phyloP scores from a whole-genome alignment of 2,329 filamentous ascomycete genomes.

The Clarireedia hainanense region DNA sequence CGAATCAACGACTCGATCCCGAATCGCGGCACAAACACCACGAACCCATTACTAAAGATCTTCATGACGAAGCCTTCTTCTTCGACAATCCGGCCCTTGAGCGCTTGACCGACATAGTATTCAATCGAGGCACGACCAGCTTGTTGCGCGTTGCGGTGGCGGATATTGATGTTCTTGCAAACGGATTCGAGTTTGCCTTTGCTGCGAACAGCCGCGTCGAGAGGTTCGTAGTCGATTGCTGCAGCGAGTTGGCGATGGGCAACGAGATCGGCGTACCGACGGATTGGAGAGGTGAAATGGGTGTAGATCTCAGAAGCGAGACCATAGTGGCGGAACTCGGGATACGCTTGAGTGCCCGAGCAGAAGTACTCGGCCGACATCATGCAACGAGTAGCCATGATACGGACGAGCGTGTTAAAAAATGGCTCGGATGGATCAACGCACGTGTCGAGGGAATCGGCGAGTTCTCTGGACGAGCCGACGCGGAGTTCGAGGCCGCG shows the following conservation, averaged over 20 bases:
- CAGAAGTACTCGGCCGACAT: constrained; percentile 98
- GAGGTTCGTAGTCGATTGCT: constrained; percentile 83
- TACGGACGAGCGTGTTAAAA: constrained; percentile 96
- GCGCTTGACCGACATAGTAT: constrained; percentile 95
- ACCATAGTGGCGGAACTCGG: constrained; percentile 95
- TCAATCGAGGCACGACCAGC: constrained; percentile 90
- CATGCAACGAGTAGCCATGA: constrained; percentile 98
- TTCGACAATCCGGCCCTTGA: constrained; percentile 67
- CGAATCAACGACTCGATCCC: constrained; percentile 91
- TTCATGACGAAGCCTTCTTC: constrained; percentile 96
- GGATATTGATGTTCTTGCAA: constrained; percentile 96
- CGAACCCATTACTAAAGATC: constrained; percentile 94
- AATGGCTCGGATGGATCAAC: constrained; percentile 76
- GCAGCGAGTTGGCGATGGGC: constrained; percentile 92
- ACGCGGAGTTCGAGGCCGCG: constrained; percentile 70
- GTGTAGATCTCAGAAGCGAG: constrained; percentile 96
- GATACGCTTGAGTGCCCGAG: constrained; percentile 83
- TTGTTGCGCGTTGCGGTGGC: constrained; percentile 94
- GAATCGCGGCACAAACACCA: constrained; percentile 91
- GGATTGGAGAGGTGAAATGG: constrained; percentile 95
- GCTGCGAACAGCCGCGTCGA: constrained; percentile 74
- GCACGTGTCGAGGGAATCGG: constrained; percentile 83
- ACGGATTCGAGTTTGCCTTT: constrained; percentile 83
- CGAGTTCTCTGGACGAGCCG: constrained; percentile 86
- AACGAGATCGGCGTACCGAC: constrained; percentile 93